A percentile compares a stretch with the other conserved stretches of the same genome.
Evolutionary conservation across 306 rosid species (phyloP).

Genomic region (Castanea crenata): DNA sequence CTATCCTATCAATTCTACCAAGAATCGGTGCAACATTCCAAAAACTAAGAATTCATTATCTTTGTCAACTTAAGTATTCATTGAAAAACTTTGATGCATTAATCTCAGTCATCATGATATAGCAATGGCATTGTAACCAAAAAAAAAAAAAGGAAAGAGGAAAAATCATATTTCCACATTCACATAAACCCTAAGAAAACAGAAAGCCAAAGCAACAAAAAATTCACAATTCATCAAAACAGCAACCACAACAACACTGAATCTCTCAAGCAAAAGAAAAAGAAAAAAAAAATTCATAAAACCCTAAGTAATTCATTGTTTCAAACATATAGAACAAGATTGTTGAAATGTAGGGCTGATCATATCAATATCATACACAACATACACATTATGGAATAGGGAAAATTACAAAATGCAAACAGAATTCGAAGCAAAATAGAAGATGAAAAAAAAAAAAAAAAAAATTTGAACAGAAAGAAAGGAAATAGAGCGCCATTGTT

Average conservation of each 20-base stretch:
- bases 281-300: not conserved
- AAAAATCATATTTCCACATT: not conserved
- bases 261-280: not conserved
- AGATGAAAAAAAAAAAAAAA: not conserved
- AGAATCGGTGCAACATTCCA: not conserved
- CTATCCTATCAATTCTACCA: not conserved
- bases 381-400: not conserved
- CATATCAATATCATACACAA: not conserved
- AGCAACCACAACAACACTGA: not conserved
- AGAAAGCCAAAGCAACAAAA: not conserved
- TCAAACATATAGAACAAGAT: constrained; percentile 14
- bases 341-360: constrained; percentile 29
- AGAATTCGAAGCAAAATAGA: constrained; percentile 4
- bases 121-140: not conserved
- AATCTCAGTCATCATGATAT: not conserved
- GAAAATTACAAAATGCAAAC: not conserved
- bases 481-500: not conserved
- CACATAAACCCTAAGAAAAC: not conserved
- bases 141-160: not conserved
- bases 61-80: not conserved
- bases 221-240: not conserved
- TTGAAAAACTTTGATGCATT: not conserved
- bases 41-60: not conserved
- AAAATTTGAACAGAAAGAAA: not conserved
- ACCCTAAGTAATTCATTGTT: not conserved